Base-by-base conservation (phyloP, 768 basidiomycete species). In the Psilocybe cubensis region DNA sequence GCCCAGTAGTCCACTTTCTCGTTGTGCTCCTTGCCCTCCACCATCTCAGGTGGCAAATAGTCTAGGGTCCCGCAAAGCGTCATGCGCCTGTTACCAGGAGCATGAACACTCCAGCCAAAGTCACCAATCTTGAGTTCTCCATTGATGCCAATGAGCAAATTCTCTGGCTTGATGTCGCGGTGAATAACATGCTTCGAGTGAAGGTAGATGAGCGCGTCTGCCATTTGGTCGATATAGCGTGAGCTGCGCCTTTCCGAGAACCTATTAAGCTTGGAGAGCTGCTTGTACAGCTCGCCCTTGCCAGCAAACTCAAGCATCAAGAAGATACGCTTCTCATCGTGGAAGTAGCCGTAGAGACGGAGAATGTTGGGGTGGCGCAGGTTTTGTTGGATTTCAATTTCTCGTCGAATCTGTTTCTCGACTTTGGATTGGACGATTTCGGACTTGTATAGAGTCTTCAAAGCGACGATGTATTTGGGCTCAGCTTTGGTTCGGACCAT, bases 161-260 rank as follows among this genome's bases (percentile, higher is more conserved):
- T 99, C 76, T 99, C 96, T 0, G 97, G 97, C 73, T 99, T 99
- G 77, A 99, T 99, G 67, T 99, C 97, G 28, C 97, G 86, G 72
- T 99, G 97, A 49, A 98, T 99, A 67, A 99, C 95, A 68, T 98
- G 96, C 69, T 98, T 99, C 51, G 80, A 77, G 69, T 99, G 97
- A 17, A 98, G 81, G 70, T 99, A 99, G 10, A 78, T 79, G 43
- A 99, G 76, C 3, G 96, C 97, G 72, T 98, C 96, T 9, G 96
- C 91, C 96, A 99, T 98, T 70, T 98, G 97, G 68, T 94, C 91
- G 64, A 98, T 89, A 71, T 99, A 99, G 70, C 94, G 76, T 14
- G 91, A 83, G 65, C 89, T 91, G 27, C 94, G 80, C 68, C 87
- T 88, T 79, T 98, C 97, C 17, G 88, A 86, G 77, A 98, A 99